These are phyloP conservation scores for Citrus sp. DNA, from an alignment of 345 rosid species.

Conservation along the genomic window DNA sequence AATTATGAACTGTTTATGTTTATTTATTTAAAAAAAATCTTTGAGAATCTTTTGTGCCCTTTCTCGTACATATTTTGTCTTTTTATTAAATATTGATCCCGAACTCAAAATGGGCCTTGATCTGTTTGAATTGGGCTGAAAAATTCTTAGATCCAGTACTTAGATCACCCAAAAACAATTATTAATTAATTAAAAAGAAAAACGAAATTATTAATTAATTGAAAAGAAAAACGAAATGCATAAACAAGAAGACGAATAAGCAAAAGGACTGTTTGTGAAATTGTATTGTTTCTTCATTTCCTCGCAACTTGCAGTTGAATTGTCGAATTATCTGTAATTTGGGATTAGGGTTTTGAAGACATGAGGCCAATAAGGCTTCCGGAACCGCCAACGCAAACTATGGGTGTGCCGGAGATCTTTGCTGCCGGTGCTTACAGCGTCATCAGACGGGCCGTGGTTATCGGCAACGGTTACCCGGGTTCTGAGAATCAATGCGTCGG, in stretches of 20 bases:
- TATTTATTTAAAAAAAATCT: too few relatives aligned
- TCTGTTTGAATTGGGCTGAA: background rate
- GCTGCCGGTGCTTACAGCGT: conserved; percentile 70
- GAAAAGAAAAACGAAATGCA: too few relatives aligned
- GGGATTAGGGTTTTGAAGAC: background rate
- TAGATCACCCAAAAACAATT: too few relatives aligned
- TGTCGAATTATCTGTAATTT: background rate
- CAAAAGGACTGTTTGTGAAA: too few relatives aligned
- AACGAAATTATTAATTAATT: too few relatives aligned
- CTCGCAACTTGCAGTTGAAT: too few relatives aligned
- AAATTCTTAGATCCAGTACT: background rate
- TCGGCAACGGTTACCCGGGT: conserved; percentile 79
- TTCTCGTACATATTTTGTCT: background rate
- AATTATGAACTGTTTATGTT: too few relatives aligned
- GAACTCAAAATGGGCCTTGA: background rate
- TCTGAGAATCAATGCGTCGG: conserved; percentile 96
- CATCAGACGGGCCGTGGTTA: conserved; percentile 82
- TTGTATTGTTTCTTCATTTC: too few relatives aligned
- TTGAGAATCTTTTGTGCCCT: fast-evolving
- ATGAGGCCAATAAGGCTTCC: conserved; percentile 93
- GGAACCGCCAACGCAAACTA: conserved; percentile 65
- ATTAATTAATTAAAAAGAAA: too few relatives aligned
- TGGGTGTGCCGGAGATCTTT: conserved; percentile 91
- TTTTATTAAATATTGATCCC: too few relatives aligned
- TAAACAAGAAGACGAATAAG: too few relatives aligned